Evolutionary conservation across 2,329 filamentous ascomycete species (phyloP), one percentile per base, ranked within the genome.

Genomic region (Amylocarpus encephaloides): DNA sequence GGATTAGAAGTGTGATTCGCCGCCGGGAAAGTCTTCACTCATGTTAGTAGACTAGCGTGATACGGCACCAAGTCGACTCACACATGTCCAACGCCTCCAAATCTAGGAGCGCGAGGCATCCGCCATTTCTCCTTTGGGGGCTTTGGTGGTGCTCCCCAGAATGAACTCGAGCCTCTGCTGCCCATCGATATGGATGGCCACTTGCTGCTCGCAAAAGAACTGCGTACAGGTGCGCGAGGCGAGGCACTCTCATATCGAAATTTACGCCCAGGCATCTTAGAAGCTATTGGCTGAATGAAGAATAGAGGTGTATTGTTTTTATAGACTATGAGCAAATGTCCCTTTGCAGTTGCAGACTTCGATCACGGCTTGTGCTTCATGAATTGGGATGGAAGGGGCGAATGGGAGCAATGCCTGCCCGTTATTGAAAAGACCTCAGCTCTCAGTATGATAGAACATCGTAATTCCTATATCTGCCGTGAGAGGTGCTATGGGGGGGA

Each of bases 81-180:
- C 40, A 30, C 7, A 13, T 43, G 40, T 29, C n/a, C 5, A 16
- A 40, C 18, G 38, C 38, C 11, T 5, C 10, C 16, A 40, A n/a
- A 40, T 16, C 38, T 40, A 11, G 16, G 38, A 3, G 11, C n/a
- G 10, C 38, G 38, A 40, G 38, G 16, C 3, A 11, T 9, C 19
- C 19, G 13, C 15, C 16, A 38, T 29, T 13, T 15, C 7, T 5
- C 11, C 7, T 5, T 26, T 19, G 11, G 43, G 36, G 44, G 18
- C 43, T 57, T 63, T 7, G 58, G 53, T 15, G 58, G 57, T 12
- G 59, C 61, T 26, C 39, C 46, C 59, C 58, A 62, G 47, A 61
- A 61, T 2, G 48, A 38, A 2, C 50, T 52, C 6, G 57, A 62
- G 33, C 54, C 54, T 15, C 49, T 54, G 16, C 56, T 58, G 22